Evolutionary conservation across 2,329 filamentous ascomycete species (phyloP).

Genomic region (Alternaria atra): DNA sequence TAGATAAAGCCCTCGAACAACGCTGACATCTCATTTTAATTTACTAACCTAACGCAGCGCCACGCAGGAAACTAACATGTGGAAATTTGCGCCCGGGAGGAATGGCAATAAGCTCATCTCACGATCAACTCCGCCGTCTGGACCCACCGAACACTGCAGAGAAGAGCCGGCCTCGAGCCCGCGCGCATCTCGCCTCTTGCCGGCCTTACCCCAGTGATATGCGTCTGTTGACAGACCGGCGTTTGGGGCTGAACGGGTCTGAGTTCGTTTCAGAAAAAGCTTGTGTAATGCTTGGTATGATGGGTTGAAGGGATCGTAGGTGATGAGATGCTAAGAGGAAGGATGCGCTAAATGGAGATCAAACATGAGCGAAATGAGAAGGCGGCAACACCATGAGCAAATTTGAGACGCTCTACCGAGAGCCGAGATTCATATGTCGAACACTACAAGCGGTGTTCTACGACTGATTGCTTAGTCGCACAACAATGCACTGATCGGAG

Average conservation of each 20-base stretch:
- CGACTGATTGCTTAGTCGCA: neutral
- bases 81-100: constrained; percentile 30
- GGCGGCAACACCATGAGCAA: constrained; percentile 20
- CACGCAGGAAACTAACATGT: constrained; percentile 13
- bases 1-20: constrained; percentile 26
- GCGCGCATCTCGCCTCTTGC: constrained; percentile 16
- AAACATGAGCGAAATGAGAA: constrained; percentile 46
- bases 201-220: constrained; percentile 11
- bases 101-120: constrained; percentile 30
- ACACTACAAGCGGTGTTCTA: neutral
- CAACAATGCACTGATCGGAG: neutral
- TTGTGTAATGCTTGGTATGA: constrained; percentile 26
- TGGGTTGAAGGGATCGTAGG: constrained; percentile 9
- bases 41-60: constrained; percentile 22
- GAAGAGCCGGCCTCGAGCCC: neutral
- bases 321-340: constrained; percentile 26
- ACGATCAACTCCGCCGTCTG: constrained; percentile 7
- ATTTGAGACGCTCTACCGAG: constrained; percentile 1
- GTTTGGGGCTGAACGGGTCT: constrained; percentile 15
- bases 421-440: neutral
- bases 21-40: constrained; percentile 25
- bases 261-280: constrained; percentile 21
- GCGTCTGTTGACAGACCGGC: constrained; percentile 4
- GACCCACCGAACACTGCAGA: neutral
- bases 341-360: constrained; percentile 40